Evolutionary conservation across 208 protist species (phyloP), one percentile per base, ranked within the genome.

Genomic region (Tritrichomonas musculus): DNA sequence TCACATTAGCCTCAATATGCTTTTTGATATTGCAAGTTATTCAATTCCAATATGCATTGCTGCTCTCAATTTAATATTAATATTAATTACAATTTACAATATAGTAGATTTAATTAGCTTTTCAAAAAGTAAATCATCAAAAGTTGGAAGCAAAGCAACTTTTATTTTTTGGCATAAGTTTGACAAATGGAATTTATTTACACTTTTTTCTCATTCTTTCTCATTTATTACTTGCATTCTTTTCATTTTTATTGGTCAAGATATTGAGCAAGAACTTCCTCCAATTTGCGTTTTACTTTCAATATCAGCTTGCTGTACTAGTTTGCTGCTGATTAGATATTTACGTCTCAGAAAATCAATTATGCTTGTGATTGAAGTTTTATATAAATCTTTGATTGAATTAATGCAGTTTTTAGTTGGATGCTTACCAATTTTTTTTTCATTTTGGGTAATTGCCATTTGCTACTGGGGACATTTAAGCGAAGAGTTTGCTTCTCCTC

Each of bases 131-230:
- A 53, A 57, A 20, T 1, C 77, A 33, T 57, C n/a, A 22, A 33
- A 88, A 47, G n/a, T 27, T 39, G 27, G 47, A 8, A 8, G 27
- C 0, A 0, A 9, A 53, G 14, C 13, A 39, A 57, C 27, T 22
- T 41, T 57, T 22, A 47, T 88, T 57, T 88, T 88, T 30, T 57
- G 27, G 77, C 53, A 88, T 11, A 88, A 88, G 36, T 88, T 57
- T 49, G 77, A 88, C 39, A 88, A 88, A 57, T 88, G 77, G 77
- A 33, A 88, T 39, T 39, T 88, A 39, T 88, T 88, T 50, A 27
- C 77, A 33, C 11, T 88, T 1, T 2, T 88, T 4, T 57, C 77
- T 17, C 77, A 88, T 50, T 20, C 39, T 0, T 25, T 57, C 0
- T 88, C 77, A 14, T 57, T 88, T 39, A 5, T 47, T 60, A 20